Base-by-base conservation (phyloP, 148 eudicot species). In the Cornus kousa region DNA sequence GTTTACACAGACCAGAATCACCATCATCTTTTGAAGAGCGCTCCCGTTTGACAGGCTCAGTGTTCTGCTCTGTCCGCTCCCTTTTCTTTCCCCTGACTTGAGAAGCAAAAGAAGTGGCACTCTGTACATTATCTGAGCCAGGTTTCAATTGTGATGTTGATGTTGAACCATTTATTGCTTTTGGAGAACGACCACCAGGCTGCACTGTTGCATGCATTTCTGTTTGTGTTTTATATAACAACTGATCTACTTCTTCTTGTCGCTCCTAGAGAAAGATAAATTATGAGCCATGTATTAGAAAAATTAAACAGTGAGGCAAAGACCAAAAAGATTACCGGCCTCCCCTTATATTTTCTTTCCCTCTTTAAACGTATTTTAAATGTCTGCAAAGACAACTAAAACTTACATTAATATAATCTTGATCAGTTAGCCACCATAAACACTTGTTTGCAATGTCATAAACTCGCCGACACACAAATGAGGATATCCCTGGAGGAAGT, bases 341-440 rank as follows among this genome's bases (percentile, higher is more conserved):
- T 7, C 48, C 48, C 48, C 48, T 9, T 10, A 28, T 0, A 28
- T 28, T 7, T 4, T 35, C 5, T 35, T 35, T 35, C 37, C 37
- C 37, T 35, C 37, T 2, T 35, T 35, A 35, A 35, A 46, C 33
- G 53, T 11, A 48, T 53, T 17, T 4, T 11, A 53, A 17, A 53
- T 53, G 28, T 12, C 0, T 39, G 3, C 23, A 78, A 46, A 59
- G 68, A 48, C 12, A 16, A 55, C 17, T 31, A 65, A 65, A 71
- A 84, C 97, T 88, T 79, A 93, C 98, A 85, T 90, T 82, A 88
- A 88, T 84, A 83, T 77, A 93, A 75, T 88, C 88, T 84, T 87
- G 85, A 82, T 92, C 99, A 35, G 92, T 88, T 78, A 92, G 82
- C 98, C 95, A 90, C 93, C 91, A 89, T 83, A 93, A 84, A 88